Percentiles rank a stretch among this genome's conserved stretches.
These are phyloP conservation scores for Colletotrichum tofieldiae DNA, from an alignment of 2,329 filamentous ascomycete species.

Conservation along the genomic window DNA sequence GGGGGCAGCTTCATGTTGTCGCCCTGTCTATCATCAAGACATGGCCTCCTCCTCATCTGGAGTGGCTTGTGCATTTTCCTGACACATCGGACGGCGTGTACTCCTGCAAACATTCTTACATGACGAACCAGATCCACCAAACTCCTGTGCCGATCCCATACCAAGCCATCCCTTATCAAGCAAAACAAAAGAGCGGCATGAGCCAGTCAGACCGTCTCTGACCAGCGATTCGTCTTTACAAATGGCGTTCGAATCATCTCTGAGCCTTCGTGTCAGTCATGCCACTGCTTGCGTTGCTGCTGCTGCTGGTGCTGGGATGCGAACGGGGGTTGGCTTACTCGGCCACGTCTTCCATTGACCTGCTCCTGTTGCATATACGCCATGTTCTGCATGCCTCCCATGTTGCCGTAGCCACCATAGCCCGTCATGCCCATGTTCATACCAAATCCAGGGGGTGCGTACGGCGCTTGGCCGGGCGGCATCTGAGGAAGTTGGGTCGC, in stretches of 20 bases:
- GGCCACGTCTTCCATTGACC: conserved; percentile 70
- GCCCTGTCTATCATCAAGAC: conserved; percentile 42
- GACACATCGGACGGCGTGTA: conserved; percentile 41
- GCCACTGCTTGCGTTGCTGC: conserved; percentile 16
- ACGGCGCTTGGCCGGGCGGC: conserved; percentile 60
- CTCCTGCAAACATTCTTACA: conserved; percentile 44
- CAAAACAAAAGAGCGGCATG: conserved; percentile 41
- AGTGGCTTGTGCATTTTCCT: conserved; percentile 43
- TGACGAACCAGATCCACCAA: conserved; percentile 42
- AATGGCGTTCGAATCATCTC: conserved; percentile 36
- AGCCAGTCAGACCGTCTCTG: conserved; percentile 40
- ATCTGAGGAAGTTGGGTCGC: conserved; percentile 59
- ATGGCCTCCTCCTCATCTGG: conserved; percentile 38
- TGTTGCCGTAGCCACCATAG: conserved; percentile 63
- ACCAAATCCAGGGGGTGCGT: conserved; percentile 65
- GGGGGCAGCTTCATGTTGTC: conserved; percentile 26
- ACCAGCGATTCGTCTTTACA: conserved; percentile 32
- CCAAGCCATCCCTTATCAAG: conserved; percentile 38
- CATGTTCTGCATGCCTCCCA: conserved; percentile 64
- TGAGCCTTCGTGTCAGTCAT: conserved; percentile 32
- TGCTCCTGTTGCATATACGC: conserved; percentile 72
- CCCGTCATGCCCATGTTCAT: conserved; percentile 63
- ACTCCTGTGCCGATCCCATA: conserved; percentile 43
- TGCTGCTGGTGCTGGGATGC: conserved; percentile 18
- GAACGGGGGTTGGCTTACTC: conserved; percentile 64